Conservation (phyloP, 495 filamentous ascomycete species). For the Neurospora sp. region DNA sequence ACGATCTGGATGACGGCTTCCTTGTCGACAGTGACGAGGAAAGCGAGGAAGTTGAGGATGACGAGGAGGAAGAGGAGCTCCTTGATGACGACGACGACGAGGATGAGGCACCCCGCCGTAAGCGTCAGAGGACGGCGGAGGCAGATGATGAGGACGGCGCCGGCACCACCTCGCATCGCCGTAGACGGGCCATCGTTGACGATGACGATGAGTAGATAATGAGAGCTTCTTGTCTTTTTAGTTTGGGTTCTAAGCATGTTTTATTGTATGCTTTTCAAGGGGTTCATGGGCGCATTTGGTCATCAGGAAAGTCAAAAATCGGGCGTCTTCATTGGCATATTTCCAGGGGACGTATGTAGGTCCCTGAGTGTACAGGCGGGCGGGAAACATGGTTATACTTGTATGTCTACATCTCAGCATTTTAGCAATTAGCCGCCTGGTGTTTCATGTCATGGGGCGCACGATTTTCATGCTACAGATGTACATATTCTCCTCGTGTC, state of each 20-base stretch:
- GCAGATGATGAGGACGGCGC: conserved; percentile 31
- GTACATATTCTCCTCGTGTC: neutral
- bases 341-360: neutral
- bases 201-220: conserved; percentile 37
- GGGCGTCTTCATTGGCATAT: neutral
- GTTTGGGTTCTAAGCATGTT: neutral
- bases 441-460: neutral
- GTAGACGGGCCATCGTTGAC: conserved; percentile 36
- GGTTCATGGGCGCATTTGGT: neutral
- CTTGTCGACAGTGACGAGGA: conserved; percentile 66
- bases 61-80: conserved; percentile 46
- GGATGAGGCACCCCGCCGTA: conserved; percentile 36
- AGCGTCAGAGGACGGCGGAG: conserved; percentile 37
- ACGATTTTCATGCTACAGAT: neutral
- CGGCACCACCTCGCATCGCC: conserved; percentile 22
- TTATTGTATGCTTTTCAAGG: neutral
- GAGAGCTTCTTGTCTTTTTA: neutral
- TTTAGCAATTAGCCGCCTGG: neutral
- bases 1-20: conserved; percentile 72
- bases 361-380: neutral
- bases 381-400: neutral
- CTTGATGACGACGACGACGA: conserved; percentile 39
- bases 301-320: neutral
- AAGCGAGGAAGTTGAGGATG: conserved; percentile 50
- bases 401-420: neutral